A percentile compares a stretch with the other conserved stretches of the same genome.
Evolutionary conservation across 2,329 filamentous ascomycete species (phyloP).

Genomic region (Tolypocladium pustulatum): DNA sequence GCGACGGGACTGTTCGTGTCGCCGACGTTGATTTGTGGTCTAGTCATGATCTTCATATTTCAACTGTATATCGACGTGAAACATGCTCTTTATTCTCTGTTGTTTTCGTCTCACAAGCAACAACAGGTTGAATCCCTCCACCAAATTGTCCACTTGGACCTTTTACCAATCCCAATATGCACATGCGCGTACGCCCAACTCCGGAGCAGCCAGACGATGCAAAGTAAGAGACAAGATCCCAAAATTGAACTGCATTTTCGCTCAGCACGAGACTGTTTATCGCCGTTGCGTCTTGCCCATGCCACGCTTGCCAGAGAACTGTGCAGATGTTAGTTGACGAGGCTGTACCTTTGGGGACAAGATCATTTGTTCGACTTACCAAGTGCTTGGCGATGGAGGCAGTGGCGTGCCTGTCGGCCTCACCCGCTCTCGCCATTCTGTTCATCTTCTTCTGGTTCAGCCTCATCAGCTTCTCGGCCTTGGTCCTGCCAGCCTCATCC

Average conservation of each 20-base stretch:
- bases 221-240: slow-evolving; percentile 9
- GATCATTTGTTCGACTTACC: slow-evolving; percentile 42
- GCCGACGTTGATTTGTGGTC: not conserved
- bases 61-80: not conserved
- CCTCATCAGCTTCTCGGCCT: slow-evolving; percentile 81
- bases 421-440: slow-evolving; percentile 91
- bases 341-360: not conserved
- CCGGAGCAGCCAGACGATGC: slow-evolving; percentile 15
- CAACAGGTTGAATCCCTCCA: not conserved
- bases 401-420: slow-evolving; percentile 83
- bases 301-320: slow-evolving; percentile 84
- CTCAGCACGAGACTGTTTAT: slow-evolving; percentile 26
- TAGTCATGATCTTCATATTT: not conserved
- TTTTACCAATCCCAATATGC: slow-evolving; percentile 1
- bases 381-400: slow-evolving; percentile 82
- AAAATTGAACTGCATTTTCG: not conserved
- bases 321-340: slow-evolving; percentile 19
- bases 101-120: not conserved
- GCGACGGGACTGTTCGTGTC: not conserved
- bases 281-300: slow-evolving; percentile 79
- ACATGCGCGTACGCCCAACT: slow-evolving; percentile 15
- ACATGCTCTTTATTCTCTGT: not conserved
- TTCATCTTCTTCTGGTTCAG: slow-evolving; percentile 98
- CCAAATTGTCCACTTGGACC: not conserved
- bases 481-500: slow-evolving; percentile 54